Evolutionary conservation across 441 rosid genomes (phyloP), one percentile per base, ranked within the genome.

Genomic region (Hypseocharis bilobata): DNA sequence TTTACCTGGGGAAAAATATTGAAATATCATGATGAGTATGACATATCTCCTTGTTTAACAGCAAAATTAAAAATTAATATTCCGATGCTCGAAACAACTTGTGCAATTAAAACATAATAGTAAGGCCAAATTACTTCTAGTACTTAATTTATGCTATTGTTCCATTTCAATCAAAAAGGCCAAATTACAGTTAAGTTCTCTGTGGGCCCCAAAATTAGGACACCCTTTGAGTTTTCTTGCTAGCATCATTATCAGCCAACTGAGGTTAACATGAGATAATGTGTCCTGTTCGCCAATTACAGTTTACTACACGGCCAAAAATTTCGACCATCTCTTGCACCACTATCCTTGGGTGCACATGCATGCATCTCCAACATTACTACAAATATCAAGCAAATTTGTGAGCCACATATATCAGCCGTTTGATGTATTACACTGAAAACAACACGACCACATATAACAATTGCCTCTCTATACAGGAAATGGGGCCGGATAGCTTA

Each of bases 1-100:
- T 88, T 94, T 60, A 86, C 89, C 99, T 91, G 75, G 60, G 58
- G 70, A 75, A 67, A 52, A 26, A 63, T 56, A 25, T 17, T 25
- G 59, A 23, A 54, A 25, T 26, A 54, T 26, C 3, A 54, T 26
- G 32, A 29, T 19, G 59, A 54, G 13, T 54, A 54, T 20, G 8
- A 54, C 25, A 54, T 23, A 54, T 26, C 30, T 25, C 11, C 3
- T 25, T 8, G n/a, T 36, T 36, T 36, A 36, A 36, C 13, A 36
- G n/a, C 42, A 36, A 36, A 4, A 4, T 36, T 36, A 36, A 36
- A 36, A 36, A 10, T n/a, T 36, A 36, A 36, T 36, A 36, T 6
- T 14, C 42, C 42, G 42, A 14, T 7, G 42, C n/a, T 36, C 42
- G 13, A 36, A 36, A 36, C 13, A 14, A 4, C 42, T 36, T 36